Conservation (phyloP, 1,284 basidiomycete genomes). For the Ustilago tritici region DNA sequence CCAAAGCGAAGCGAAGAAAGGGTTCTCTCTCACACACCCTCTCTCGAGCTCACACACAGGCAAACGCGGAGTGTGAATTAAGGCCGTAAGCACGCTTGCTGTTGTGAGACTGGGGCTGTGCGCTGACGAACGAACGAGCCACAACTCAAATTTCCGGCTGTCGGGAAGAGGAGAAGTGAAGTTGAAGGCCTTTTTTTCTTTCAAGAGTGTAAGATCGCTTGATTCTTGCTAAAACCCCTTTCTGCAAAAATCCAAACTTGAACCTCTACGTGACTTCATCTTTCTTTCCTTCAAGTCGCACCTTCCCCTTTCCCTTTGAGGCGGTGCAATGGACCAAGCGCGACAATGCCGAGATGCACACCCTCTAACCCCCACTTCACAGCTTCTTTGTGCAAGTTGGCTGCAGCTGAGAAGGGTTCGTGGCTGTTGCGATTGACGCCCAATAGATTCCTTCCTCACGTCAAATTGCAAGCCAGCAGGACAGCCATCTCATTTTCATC, state of each 20-base stretch:
- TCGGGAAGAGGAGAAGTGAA: not conserved
- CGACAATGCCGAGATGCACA: not conserved
- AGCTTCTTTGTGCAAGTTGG: no score
- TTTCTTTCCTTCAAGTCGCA: no score
- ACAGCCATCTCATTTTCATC: not conserved
- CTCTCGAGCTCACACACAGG: not conserved
- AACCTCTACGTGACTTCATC: not conserved
- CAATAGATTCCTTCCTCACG: not conserved
- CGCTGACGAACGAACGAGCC: slow-evolving; percentile 10
- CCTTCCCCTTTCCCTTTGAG: not conserved
- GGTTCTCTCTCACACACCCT: not conserved
- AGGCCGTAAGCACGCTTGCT: slow-evolving; percentile 2
- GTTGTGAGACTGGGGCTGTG: slow-evolving; percentile 3
- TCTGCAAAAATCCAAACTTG: not conserved
- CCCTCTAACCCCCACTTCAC: no score
- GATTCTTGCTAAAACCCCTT: not conserved
- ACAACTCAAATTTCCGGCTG: slow-evolving; percentile 6
- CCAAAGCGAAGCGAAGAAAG: slow-evolving; percentile 11
- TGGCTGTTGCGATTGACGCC: not conserved
- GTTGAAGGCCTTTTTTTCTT: not conserved
- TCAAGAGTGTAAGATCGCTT: not conserved
- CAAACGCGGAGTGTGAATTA: slow-evolving; percentile 4
- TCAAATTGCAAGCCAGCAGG: not conserved
- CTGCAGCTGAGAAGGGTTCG: not conserved
- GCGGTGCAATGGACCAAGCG: slow-evolving; percentile 10